These are phyloP conservation scores for Gossypioides kirkii DNA, from an alignment of 345 rosid genomes.

Conservation along the genomic window DNA sequence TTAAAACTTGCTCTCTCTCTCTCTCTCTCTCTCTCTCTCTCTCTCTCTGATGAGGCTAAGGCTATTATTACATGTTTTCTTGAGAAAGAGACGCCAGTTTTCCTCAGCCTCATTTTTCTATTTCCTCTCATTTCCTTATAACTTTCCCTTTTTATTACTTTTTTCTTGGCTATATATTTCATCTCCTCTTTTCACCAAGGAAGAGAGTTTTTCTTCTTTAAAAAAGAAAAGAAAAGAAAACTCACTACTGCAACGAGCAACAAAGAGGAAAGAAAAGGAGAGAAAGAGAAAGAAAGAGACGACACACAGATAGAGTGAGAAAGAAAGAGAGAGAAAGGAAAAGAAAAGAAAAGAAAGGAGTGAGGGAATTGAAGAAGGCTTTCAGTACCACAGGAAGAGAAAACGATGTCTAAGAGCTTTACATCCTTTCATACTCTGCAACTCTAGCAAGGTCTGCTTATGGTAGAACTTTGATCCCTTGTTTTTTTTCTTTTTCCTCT, in stretches of 20 bases:
- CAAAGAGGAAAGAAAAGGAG: slow-evolving; percentile 40
- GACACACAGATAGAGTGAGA: slow-evolving; percentile 11
- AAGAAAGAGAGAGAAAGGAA: not conserved
- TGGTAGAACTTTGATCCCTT: slow-evolving; percentile 9
- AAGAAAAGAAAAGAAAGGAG: not conserved
- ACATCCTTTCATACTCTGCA: slow-evolving; percentile 46
- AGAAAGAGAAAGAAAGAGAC: slow-evolving; percentile 38
- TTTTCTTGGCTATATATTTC: not conserved
- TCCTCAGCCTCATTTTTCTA: not conserved
- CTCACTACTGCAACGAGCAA: slow-evolving; percentile 22
- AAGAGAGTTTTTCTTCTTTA: slow-evolving; percentile 10
- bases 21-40: slow-evolving; percentile 4
- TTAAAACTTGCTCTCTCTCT: not conserved
- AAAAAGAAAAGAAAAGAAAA: slow-evolving; percentile 16
- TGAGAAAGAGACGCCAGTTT: slow-evolving; percentile 22
- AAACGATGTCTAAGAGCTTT: slow-evolving; percentile 61
- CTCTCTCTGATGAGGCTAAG: slow-evolving; percentile 9
- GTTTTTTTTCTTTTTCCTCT: not conserved
- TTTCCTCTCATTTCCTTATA: slow-evolving; percentile 10
- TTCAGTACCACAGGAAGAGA: slow-evolving; percentile 39
- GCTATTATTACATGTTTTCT: not conserved
- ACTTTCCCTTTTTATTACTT: not conserved
- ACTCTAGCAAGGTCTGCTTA: slow-evolving; percentile 35
- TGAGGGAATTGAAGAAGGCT: slow-evolving; percentile 31
- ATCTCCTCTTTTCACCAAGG: not conserved